phyloP scores from a whole-genome alignment of 208 protist genomes.

The Phytomonas sp. region DNA sequence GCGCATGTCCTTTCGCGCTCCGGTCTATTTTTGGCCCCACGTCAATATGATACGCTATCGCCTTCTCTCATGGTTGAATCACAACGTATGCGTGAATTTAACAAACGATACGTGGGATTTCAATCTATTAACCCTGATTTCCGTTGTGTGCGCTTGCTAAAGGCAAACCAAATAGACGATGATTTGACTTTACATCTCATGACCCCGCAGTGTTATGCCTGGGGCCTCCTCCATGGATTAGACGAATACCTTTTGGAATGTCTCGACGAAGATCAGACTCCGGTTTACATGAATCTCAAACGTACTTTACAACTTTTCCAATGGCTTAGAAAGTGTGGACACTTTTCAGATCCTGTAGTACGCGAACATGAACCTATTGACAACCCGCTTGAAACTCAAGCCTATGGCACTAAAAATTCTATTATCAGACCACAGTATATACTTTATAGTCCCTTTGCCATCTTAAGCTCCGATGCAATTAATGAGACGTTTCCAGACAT shows the following conservation, averaged over 20 bases:
- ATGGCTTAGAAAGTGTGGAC: conserved; percentile 82
- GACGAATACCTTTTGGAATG: conserved; percentile 85
- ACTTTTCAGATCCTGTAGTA: conserved; percentile 64
- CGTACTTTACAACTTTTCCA: conserved; percentile 72
- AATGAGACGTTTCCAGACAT: conserved; percentile 67
- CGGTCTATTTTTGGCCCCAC: conserved; percentile 65
- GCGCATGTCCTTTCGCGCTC: conserved; percentile 77
- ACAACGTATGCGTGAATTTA: conserved; percentile 54
- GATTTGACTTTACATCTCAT: conserved; percentile 81
- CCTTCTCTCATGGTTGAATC: conserved; percentile 57
- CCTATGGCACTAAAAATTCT: conserved; percentile 61
- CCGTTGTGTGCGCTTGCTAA: conserved; percentile 49
- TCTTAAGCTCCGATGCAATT: conserved; percentile 59
- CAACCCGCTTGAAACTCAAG: conserved; percentile 75
- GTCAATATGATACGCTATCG: conserved; percentile 69
- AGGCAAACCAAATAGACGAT: conserved; percentile 68
- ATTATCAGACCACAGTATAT: conserved; percentile 65
- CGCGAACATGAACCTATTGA: conserved; percentile 67
- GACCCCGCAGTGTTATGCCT: conserved; percentile 80
- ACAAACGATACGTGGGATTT: conserved; percentile 46
- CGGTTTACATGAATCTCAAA: conserved; percentile 64
- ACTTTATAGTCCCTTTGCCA: conserved; percentile 79
- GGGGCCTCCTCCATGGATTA: conserved; percentile 83
- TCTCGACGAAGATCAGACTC: conserved; percentile 74
- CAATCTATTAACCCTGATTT: conserved; percentile 55